Percentiles rank a stretch among this genome's conserved stretches.
phyloP scores from a whole-genome alignment of 306 rosid genomes.

The Cucurbita argyrosperma region DNA sequence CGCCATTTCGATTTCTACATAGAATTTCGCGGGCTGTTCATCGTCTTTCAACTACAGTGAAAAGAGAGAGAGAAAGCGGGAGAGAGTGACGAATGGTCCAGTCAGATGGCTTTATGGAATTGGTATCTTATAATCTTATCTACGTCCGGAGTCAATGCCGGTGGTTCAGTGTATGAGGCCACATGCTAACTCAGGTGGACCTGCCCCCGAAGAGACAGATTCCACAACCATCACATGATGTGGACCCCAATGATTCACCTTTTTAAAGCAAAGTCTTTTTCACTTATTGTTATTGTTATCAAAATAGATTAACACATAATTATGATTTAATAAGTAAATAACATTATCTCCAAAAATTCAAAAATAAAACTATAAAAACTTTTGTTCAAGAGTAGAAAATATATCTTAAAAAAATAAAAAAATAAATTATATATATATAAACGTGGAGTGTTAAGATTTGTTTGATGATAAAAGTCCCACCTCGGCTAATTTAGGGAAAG shows the following conservation, averaged over 20 bases:
- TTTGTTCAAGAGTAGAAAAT: no score
- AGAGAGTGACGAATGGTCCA: conserved; percentile 13
- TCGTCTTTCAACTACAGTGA: conserved; percentile 1
- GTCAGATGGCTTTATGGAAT: conserved; percentile 2
- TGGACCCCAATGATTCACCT: background rate
- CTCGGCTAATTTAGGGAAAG: no score
- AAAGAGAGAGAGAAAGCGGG: conserved; percentile 11
- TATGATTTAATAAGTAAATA: no score
- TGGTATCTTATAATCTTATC: background rate
- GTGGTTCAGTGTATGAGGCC: conserved; percentile 15
- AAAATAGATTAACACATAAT: no score
- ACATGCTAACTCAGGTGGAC: background rate
- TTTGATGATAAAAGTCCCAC: no score
- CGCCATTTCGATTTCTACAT: background rate
- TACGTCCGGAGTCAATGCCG: background rate
- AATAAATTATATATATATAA: no score
- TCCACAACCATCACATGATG: background rate
- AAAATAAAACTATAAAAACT: no score
- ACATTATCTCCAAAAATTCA: no score
- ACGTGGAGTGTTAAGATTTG: no score
- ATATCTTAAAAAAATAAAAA: no score
- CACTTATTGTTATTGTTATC: background rate
- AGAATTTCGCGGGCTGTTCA: conserved; percentile 4
- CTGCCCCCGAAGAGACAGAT: background rate
- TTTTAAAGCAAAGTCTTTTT: background rate